Conservation (phyloP, 805 yeast species). For the Saccharomycopsis schoenii region DNA sequence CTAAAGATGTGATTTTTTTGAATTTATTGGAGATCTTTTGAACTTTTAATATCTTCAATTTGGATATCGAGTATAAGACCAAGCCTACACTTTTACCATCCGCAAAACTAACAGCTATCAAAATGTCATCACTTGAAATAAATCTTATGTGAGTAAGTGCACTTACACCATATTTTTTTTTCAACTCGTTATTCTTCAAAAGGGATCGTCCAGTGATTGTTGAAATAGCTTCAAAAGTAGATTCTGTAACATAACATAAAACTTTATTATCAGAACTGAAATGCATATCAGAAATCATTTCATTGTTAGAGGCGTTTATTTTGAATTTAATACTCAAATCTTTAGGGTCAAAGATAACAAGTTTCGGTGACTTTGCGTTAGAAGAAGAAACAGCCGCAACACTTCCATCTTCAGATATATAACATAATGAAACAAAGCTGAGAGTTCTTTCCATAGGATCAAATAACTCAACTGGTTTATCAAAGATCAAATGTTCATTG, state of each 20-base stretch:
- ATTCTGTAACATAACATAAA: slow-evolving; percentile 52
- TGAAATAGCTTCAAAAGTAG: slow-evolving; percentile 42
- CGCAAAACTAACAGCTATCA: slow-evolving; percentile 36
- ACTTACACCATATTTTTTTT: slow-evolving; percentile 23
- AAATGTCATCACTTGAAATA: slow-evolving; percentile 26
- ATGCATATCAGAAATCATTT: slow-evolving; percentile 54
- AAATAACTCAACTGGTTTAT: slow-evolving; percentile 50
- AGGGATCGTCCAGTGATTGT: slow-evolving; percentile 36
- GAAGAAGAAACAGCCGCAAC: slow-evolving; percentile 65
- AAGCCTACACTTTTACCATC: slow-evolving; percentile 33
- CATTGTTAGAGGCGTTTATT: slow-evolving; percentile 37
- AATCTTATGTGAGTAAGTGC: slow-evolving; percentile 36
- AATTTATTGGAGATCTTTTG: slow-evolving; percentile 27
- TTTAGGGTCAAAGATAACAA: slow-evolving; percentile 48
- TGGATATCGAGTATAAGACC: slow-evolving; percentile 14
- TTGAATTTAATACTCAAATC: slow-evolving; percentile 44
- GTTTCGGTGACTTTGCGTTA: slow-evolving; percentile 40
- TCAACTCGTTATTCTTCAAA: slow-evolving; percentile 21
- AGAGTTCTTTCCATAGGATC: slow-evolving; percentile 33
- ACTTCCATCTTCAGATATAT: slow-evolving; percentile 47
- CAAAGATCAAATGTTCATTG: slow-evolving; percentile 51
- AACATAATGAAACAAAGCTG: slow-evolving; percentile 28
- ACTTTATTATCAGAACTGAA: slow-evolving; percentile 59
- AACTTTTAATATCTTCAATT: slow-evolving; percentile 6
- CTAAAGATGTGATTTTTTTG: slow-evolving; percentile 49